phyloP scores from a whole-genome alignment of 305 asterid genomes.

The Fraxinus angustifolia region DNA sequence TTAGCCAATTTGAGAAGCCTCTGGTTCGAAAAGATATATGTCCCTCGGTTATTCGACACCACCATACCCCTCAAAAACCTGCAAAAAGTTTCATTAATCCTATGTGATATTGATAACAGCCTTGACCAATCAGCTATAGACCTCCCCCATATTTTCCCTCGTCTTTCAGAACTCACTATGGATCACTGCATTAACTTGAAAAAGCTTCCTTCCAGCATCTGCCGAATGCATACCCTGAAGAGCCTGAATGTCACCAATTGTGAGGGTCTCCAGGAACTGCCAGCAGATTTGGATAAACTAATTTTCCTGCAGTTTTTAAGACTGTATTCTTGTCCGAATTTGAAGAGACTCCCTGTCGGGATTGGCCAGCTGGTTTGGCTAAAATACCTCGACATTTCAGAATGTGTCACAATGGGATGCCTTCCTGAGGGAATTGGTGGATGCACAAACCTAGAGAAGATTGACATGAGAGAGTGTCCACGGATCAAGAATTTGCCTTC shows the following conservation, averaged over 20 bases:
- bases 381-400: slow-evolving; percentile 69
- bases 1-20: slow-evolving; percentile 73
- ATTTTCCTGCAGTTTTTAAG: slow-evolving; percentile 49
- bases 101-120: slow-evolving; percentile 55
- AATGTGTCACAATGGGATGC: slow-evolving; percentile 60
- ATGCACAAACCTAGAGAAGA: slow-evolving; percentile 62
- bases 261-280: slow-evolving; percentile 65
- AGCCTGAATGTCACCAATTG: slow-evolving; percentile 82
- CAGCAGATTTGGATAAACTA: slow-evolving; percentile 51
- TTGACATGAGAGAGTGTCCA: slow-evolving; percentile 84
- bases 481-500: slow-evolving; percentile 50
- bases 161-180: slow-evolving; percentile 69
- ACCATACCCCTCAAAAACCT: slow-evolving; percentile 53
- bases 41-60: slow-evolving; percentile 62
- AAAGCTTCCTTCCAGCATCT: slow-evolving; percentile 52
- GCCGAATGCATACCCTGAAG: slow-evolving; percentile 51
- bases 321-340: slow-evolving; percentile 66
- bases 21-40: slow-evolving; percentile 69
- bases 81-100: slow-evolving; percentile 57
- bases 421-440: slow-evolving; percentile 65
- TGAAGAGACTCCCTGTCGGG: slow-evolving; percentile 49
- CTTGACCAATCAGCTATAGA: slow-evolving; percentile 41
- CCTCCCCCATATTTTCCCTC: slow-evolving; percentile 65
- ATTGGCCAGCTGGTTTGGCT: slow-evolving; percentile 46
- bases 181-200: slow-evolving; percentile 80